These are phyloP conservation scores for Fomitopsis palustris DNA, from an alignment of 1,284 basidiomycete species.

Conservation along the genomic window DNA sequence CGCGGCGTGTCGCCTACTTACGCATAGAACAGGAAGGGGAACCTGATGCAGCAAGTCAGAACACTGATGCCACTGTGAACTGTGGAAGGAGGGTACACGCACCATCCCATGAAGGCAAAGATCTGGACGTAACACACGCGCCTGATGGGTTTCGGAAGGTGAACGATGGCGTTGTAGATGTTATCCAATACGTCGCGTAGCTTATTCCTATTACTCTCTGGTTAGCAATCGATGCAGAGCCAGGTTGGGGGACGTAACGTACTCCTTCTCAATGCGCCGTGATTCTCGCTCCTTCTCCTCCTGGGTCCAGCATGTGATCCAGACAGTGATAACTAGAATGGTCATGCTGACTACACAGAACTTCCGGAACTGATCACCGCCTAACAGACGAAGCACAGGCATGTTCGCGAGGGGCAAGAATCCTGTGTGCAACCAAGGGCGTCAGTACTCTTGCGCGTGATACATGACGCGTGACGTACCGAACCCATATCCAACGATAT, in stretches of 20 bases:
- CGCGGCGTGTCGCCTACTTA: conserved; percentile 31
- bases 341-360: conserved; percentile 86
- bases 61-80: not conserved
- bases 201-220: conserved; percentile 36
- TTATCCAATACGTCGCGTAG: conserved; percentile 68
- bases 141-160: conserved; percentile 79
- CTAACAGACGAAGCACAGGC: conserved; percentile 76
- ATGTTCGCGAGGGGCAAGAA: conserved; percentile 81
- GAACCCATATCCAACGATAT: conserved; percentile 89
- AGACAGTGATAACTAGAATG: conserved; percentile 79
- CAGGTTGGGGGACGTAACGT: conserved; percentile 2
- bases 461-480: conserved; percentile 43
- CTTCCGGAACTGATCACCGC: conserved; percentile 93
- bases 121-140: conserved; percentile 90
- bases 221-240: conserved; percentile 3
- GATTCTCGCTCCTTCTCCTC: conserved; percentile 67
- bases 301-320: conserved; percentile 82
- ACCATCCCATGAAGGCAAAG: conserved; percentile 93
- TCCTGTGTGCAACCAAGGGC: conserved; percentile 40
- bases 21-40: conserved; percentile 93
- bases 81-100: conserved; percentile 24
- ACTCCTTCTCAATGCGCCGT: conserved; percentile 41
- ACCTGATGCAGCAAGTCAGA: conserved; percentile 45
- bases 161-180: conserved; percentile 70
- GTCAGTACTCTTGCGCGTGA: not conserved